Conservation (phyloP, 768 basidiomycete species). For the Collybia mongolica region DNA sequence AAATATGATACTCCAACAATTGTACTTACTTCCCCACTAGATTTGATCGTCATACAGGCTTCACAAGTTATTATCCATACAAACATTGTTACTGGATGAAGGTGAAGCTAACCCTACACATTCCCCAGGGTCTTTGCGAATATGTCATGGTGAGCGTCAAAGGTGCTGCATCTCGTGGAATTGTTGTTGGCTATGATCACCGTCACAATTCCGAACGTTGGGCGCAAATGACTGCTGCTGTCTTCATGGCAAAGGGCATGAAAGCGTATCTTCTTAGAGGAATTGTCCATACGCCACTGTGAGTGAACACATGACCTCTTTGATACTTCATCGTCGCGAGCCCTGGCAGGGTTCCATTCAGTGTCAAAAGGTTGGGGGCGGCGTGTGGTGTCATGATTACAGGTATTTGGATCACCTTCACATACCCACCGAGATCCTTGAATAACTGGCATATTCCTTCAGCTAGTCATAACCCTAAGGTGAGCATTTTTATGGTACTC, state of each 20-base stretch:
- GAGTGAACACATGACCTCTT: slow-evolving; percentile 12
- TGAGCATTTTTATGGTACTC: slow-evolving; percentile 17
- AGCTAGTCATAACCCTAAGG: slow-evolving; percentile 92
- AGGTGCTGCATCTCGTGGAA: slow-evolving; percentile 55
- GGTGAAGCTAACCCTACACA: not conserved
- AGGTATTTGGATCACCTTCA: slow-evolving; percentile 39
- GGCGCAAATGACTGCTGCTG: slow-evolving; percentile 72
- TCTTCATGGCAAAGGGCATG: slow-evolving; percentile 61
- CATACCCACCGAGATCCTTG: not conserved
- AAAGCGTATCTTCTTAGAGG: slow-evolving; percentile 70
- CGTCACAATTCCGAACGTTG: slow-evolving; percentile 76
- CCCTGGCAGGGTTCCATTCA: slow-evolving; percentile 70
- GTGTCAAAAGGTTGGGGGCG: slow-evolving; percentile 61
- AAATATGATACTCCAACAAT: not conserved
- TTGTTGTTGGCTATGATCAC: slow-evolving; percentile 88
- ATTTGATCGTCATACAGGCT: slow-evolving; percentile 77
- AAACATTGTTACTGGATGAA: not conserved
- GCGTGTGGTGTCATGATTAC: slow-evolving; percentile 92
- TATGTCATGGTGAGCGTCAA: slow-evolving; percentile 59
- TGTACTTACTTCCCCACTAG: slow-evolving; percentile 20
- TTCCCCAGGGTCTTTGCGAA: slow-evolving; percentile 65
- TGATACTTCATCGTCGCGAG: no score
- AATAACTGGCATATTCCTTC: not conserved
- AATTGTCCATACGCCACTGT: slow-evolving; percentile 82
- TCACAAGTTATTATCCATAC: slow-evolving; percentile 66